phyloP scores from a whole-genome alignment of 2,329 filamentous ascomycete genomes.

The Exutisphaerella laricina region DNA sequence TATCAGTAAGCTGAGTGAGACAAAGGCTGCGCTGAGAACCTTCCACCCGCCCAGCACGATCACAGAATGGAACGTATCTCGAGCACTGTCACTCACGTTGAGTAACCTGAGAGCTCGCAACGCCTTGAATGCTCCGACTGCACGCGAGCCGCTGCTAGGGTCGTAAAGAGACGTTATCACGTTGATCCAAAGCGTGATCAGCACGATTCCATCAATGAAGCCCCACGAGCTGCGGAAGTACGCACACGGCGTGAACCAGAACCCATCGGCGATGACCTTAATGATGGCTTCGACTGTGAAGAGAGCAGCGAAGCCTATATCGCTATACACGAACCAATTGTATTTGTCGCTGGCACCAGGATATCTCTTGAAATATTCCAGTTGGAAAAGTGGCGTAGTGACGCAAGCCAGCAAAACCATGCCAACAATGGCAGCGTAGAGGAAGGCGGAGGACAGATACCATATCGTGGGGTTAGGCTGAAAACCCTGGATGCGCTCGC shows the following conservation, averaged over 20 bases:
- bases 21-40: slow-evolving; percentile 83
- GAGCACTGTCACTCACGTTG: slow-evolving; percentile 92
- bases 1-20: slow-evolving; percentile 88
- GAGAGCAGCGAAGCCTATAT: slow-evolving; percentile 79
- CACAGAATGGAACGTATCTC: slow-evolving; percentile 93
- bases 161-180: slow-evolving; percentile 76
- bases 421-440: slow-evolving; percentile 87
- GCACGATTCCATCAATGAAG: slow-evolving; percentile 84
- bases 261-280: slow-evolving; percentile 91
- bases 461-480: slow-evolving; percentile 84
- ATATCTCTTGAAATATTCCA: slow-evolving; percentile 61
- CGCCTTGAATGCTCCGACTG: slow-evolving; percentile 95
- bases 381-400: slow-evolving; percentile 91
- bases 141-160: slow-evolving; percentile 78
- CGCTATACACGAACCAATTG: slow-evolving; percentile 95
- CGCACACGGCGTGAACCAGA: slow-evolving; percentile 95
- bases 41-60: slow-evolving; percentile 95
- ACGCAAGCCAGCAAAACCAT: slow-evolving; percentile 98
- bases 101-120: slow-evolving; percentile 83
- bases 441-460: slow-evolving; percentile 89
- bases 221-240: slow-evolving; percentile 97
- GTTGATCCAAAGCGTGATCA: slow-evolving; percentile 93
- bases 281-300: slow-evolving; percentile 83
- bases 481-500: slow-evolving; percentile 78
- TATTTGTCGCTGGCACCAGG: slow-evolving; percentile 43